phyloP scores from a whole-genome alignment of 108 stramenopile species.

The Cyclotella baltica region DNA sequence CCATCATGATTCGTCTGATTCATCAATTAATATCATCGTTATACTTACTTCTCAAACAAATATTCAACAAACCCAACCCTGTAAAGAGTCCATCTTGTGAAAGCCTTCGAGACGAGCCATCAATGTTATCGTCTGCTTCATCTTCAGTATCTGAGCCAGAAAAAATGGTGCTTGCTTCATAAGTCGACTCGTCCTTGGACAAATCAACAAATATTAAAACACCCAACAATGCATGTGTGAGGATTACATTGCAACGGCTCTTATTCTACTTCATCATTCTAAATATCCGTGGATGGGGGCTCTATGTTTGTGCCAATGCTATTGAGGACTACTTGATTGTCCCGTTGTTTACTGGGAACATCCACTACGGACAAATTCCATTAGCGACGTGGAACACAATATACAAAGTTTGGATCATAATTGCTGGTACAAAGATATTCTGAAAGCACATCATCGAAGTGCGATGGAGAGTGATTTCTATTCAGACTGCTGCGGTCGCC shows the following conservation, averaged over 20 bases:
- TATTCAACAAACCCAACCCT: not conserved
- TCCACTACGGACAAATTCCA: slow-evolving; percentile 32
- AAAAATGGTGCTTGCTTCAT: slow-evolving; percentile 2
- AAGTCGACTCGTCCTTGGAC: not conserved
- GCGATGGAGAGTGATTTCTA: slow-evolving; percentile 31
- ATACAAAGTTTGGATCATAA: slow-evolving; percentile 18
- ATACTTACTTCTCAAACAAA: not conserved
- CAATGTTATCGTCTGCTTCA: slow-evolving; percentile 25
- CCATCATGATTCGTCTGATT: slow-evolving; percentile 64
- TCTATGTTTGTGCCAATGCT: slow-evolving; percentile 70
- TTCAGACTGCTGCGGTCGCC: slow-evolving; percentile 65
- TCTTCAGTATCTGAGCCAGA: slow-evolving; percentile 3
- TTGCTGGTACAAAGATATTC: slow-evolving; percentile 74
- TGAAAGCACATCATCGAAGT: slow-evolving; percentile 51
- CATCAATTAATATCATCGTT: slow-evolving; percentile 26
- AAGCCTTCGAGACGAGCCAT: not conserved
- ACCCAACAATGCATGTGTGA: not conserved
- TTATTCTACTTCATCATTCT: slow-evolving; percentile 68
- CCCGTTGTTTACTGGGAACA: slow-evolving; percentile 33
- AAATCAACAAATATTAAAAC: not conserved
- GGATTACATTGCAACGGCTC: slow-evolving; percentile 47
- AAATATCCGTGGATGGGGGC: slow-evolving; percentile 69
- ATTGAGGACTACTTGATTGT: slow-evolving; percentile 62
- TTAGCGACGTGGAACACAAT: slow-evolving; percentile 43
- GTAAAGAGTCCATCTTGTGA: slow-evolving; percentile 2